These are phyloP conservation scores for Takashimella tepidaria DNA, from an alignment of 1,284 basidiomycete species.

Conservation along the genomic window DNA sequence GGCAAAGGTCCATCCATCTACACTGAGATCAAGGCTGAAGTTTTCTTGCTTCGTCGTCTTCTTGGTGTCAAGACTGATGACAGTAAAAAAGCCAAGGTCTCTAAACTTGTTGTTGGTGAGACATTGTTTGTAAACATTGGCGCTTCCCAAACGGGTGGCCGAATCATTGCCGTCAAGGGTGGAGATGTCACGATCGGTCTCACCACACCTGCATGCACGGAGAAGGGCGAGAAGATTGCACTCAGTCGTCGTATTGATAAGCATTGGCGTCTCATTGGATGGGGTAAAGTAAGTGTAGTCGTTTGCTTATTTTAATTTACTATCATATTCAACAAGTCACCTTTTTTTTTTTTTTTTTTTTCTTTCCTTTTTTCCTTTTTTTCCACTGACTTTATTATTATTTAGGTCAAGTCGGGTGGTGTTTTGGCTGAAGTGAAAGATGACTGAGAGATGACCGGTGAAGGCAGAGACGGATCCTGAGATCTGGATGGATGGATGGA, in stretches of 20 bases:
- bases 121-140: constrained; percentile 91
- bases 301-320: not conserved
- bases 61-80: constrained; percentile 98
- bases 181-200: constrained; percentile 88
- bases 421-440: constrained; percentile 41
- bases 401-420: constrained; percentile 38
- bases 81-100: constrained; percentile 92
- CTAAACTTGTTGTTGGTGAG: constrained; percentile 89
- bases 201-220: constrained; percentile 87
- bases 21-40: constrained; percentile 58
- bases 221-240: constrained; percentile 92
- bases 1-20: constrained; percentile 92
- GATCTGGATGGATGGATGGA: not conserved
- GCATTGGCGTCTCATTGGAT: constrained; percentile 73
- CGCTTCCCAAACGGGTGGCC: constrained; percentile 87
- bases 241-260: constrained; percentile 89
- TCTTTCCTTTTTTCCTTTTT: too few relatives aligned
- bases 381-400: too few relatives aligned
- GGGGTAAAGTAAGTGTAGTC: constrained; percentile 27
- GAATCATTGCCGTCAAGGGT: constrained; percentile 84
- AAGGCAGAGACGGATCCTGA: not conserved
- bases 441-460: constrained; percentile 3
- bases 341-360: too few relatives aligned
- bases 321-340: not conserved
- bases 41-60: constrained; percentile 87